Percentiles rank a stretch among this genome's conserved stretches.
phyloP scores from a whole-genome alignment of 139 green algal genomes.

The Coelastrella sp. region DNA sequence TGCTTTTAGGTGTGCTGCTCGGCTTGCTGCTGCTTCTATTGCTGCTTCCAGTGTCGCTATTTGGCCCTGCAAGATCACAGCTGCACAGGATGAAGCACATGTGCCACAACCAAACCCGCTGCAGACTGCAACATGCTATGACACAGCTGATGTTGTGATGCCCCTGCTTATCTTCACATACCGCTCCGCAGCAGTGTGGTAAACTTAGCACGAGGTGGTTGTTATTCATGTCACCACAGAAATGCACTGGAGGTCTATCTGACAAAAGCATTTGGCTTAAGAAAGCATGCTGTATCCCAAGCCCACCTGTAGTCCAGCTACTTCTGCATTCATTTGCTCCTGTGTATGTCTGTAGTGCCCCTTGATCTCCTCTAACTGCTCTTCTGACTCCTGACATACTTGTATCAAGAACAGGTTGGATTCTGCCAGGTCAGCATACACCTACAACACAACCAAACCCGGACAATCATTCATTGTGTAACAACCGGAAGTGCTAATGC shows the following conservation, averaged over 20 bases:
- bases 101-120: too few species aligned
- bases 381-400: conserved; percentile 47
- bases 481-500: too few species aligned
- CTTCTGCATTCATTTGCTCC: conserved; percentile 43
- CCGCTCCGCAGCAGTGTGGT: too few species aligned
- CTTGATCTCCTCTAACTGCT: conserved; percentile 50
- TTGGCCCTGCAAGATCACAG: neutral
- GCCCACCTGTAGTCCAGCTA: conserved; percentile 37
- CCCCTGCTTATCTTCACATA: too few species aligned
- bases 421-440: conserved; percentile 90
- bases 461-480: too few species aligned
- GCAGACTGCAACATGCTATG: too few species aligned
- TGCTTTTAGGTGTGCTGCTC: neutral
- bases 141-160: neutral
- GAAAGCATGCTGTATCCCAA: too few species aligned
- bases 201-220: too few species aligned
- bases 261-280: too few species aligned
- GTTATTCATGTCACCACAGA: too few species aligned
- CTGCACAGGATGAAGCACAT: too few species aligned
- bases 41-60: conserved; percentile 52
- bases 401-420: conserved; percentile 96
- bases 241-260: too few species aligned
- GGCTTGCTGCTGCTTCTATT: conserved; percentile 62
- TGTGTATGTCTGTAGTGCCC: conserved; percentile 28
- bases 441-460: neutral